A percentile compares a stretch with the other conserved stretches of the same genome.
These are phyloP conservation scores for Aphanomyces cochlioides DNA, from an alignment of 352 stramenopile species.

Conservation along the genomic window DNA sequence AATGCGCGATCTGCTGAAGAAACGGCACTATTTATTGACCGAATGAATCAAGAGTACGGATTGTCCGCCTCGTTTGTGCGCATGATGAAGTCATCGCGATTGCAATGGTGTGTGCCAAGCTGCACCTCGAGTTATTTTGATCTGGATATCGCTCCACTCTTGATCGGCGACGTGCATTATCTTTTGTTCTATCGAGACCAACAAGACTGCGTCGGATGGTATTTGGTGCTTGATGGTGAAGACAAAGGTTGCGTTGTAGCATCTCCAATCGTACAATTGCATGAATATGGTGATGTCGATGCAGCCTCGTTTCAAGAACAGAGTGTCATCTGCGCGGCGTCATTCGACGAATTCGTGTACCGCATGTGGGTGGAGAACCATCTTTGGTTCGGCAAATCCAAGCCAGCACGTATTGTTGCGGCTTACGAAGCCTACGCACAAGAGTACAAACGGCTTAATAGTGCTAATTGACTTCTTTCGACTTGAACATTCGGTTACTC, in stretches of 20 bases:
- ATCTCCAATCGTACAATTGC: background rate
- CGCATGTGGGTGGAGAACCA: constrained; percentile 22
- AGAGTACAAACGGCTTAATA: background rate
- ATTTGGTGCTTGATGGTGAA: constrained; percentile 10
- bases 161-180: background rate
- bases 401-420: background rate
- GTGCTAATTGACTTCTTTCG: too few relatives aligned
- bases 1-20: too few relatives aligned
- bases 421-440: background rate
- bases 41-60: too few relatives aligned
- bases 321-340: background rate
- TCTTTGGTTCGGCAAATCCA: constrained; percentile 1
- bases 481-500: too few relatives aligned
- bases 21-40: too few relatives aligned
- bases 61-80: too few relatives aligned
- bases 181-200: constrained; percentile 23
- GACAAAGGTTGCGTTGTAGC: background rate
- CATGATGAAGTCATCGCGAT: too few relatives aligned
- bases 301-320: background rate
- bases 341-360: constrained; percentile 18
- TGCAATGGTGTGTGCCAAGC: constrained; percentile 1
- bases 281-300: background rate
- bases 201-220: constrained; percentile 15
- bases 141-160: background rate
- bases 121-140: constrained; percentile 10